phyloP scores from a whole-genome alignment of 1,284 basidiomycete species.

The Heterobasidion annosum region DNA sequence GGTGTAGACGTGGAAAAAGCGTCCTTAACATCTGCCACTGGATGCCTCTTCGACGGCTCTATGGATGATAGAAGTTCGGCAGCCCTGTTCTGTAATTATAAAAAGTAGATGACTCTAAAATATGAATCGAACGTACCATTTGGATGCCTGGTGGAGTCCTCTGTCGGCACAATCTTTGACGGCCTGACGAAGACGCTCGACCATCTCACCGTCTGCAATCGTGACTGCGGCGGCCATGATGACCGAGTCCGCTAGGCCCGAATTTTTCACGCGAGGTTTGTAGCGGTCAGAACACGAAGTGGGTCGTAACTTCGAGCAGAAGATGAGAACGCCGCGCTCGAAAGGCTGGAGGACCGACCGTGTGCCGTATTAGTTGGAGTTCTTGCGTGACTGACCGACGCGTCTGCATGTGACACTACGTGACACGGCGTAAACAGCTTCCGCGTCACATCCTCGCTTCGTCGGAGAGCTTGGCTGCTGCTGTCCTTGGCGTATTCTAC shows the following conservation, averaged over 20 bases:
- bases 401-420: too few relatives aligned
- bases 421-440: too few relatives aligned
- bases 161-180: slow-evolving; percentile 36
- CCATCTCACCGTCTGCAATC: slow-evolving; percentile 20
- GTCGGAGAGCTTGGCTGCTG: background rate
- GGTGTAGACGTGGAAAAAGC: slow-evolving; percentile 43
- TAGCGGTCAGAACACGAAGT: too few relatives aligned
- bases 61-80: slow-evolving; percentile 64
- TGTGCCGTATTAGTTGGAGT: too few relatives aligned
- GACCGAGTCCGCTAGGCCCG: too few relatives aligned
- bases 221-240: slow-evolving; percentile 4
- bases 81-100: slow-evolving; percentile 39
- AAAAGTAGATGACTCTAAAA: slow-evolving; percentile 1
- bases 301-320: too few relatives aligned
- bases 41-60: slow-evolving; percentile 35
- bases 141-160: slow-evolving; percentile 41
- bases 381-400: too few relatives aligned
- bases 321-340: too few relatives aligned
- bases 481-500: background rate
- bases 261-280: too few relatives aligned
- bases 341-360: too few relatives aligned
- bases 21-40: slow-evolving; percentile 12
- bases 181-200: slow-evolving; percentile 40
- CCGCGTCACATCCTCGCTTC: background rate
- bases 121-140: slow-evolving; percentile 47